Conservation (phyloP, 73 alveolate species). For the Tetrahymena thermophila region DNA sequence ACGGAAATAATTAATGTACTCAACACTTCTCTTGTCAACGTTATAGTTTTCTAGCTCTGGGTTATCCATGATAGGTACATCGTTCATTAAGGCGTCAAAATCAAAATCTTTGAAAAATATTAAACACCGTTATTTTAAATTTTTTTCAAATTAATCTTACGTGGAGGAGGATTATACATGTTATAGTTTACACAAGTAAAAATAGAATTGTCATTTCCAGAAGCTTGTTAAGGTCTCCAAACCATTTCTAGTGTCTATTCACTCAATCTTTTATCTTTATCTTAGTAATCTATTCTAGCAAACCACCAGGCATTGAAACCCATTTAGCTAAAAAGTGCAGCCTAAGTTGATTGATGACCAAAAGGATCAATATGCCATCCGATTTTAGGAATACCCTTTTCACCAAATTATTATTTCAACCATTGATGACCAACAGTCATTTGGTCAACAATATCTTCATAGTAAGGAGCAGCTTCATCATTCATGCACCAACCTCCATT, state of each 20-base stretch:
- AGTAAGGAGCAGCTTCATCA: conserved; percentile 88
- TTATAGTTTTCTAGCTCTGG: conserved; percentile 20
- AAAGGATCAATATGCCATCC: conserved; percentile 97
- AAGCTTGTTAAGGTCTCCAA: conserved; percentile 36
- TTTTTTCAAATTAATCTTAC: neutral
- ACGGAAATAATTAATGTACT: conserved; percentile 45
- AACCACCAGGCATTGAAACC: conserved; percentile 86
- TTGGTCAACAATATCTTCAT: conserved; percentile 74
- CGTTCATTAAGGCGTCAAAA: neutral
- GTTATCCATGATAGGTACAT: conserved; percentile 18
- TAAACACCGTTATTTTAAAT: no score
- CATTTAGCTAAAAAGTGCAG: conserved; percentile 81
- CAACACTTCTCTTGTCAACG: conserved; percentile 43
- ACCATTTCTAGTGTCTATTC: conserved; percentile 70
- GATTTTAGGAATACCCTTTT: conserved; percentile 54
- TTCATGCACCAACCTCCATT: conserved; percentile 90
- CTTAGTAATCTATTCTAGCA: conserved; percentile 82
- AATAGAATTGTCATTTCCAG: conserved; percentile 1
- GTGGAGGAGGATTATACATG: conserved; percentile 30
- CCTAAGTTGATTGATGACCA: conserved; percentile 88
- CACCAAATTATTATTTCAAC: conserved; percentile 68
- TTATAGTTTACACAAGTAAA: conserved; percentile 22
- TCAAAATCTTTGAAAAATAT: neutral
- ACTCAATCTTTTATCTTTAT: conserved; percentile 60
- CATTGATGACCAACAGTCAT: conserved; percentile 81